Evolutionary conservation across 208 protist genomes (phyloP), one percentile per base, ranked within the genome.

Genomic region (Crithidia expoeki): DNA sequence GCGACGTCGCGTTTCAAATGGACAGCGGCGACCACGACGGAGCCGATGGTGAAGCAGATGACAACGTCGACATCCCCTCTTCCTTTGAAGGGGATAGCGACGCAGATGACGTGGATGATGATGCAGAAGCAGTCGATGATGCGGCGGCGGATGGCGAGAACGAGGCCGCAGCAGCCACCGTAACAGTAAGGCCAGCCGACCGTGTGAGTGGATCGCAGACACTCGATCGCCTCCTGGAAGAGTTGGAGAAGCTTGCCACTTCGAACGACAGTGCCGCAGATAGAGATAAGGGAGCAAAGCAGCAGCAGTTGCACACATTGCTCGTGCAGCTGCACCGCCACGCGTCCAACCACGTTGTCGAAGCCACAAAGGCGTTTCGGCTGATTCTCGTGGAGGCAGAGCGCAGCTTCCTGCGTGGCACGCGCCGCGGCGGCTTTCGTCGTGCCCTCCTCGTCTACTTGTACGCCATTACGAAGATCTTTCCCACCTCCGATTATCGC

Each of bases 381-480:
- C 51, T 85, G n/a, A 61, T 95, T 25, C 80, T 95, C 28, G 76
- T 93, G 46, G 90, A 95, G 68, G 85, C 85, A n/a, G 76, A 93
- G 77, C 70, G 79, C 21, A 66, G 36, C 27, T 92, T 93, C 62
- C 58, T 93, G 40, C 80, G 75, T 10, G 58, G 74, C 47, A 52
- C 72, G 19, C 83, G 70, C 56, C 76, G 71, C 32, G 62, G 71
- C 16, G 71, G 71, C 44, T 25, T 76, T 33, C 63, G 75, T 47
- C 70, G 53, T 7, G 50, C 84, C 0, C 66, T 88, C 21, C 59
- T 92, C 42, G 63, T 95, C n/a, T 85, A 80, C 19, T 82, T 93
- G 12, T 81, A 88, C 72, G 78, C 80, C 38, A 80, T 84, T 23
- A 80, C 86, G 28, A 85, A 86, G 34, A 58, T 95, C 7, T 95